A percentile compares a stretch with the other conserved stretches of the same genome.
phyloP scores from a whole-genome alignment of 768 basidiomycete genomes.

The Candolleomyces aberdarensis region DNA sequence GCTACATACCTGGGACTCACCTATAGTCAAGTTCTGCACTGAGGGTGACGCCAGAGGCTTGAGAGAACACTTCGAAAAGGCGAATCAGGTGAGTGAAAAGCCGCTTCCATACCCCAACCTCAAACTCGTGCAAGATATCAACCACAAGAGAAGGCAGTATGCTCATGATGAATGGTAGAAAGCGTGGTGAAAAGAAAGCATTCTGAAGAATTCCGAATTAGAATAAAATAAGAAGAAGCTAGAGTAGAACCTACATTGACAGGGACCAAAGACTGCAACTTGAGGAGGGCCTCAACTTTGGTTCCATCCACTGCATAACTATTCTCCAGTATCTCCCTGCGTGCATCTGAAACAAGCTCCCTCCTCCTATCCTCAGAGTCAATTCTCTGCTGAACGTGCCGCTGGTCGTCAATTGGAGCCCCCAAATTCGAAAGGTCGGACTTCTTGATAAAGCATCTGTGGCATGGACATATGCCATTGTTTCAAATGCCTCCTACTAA shows the following conservation, averaged over 20 bases:
- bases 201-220: conserved; percentile 20
- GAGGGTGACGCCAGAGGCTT: conserved; percentile 7
- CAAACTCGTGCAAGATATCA: conserved; percentile 36
- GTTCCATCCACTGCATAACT: background rate
- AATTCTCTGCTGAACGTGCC: background rate
- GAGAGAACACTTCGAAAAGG: conserved; percentile 17
- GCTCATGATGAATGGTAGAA: conserved; percentile 18
- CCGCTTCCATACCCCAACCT: conserved; percentile 35
- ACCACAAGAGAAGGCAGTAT: conserved; percentile 18
- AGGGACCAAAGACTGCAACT: background rate
- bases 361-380: background rate
- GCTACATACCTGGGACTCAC: conserved; percentile 11
- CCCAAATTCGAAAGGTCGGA: conserved; percentile 20
- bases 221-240: too few relatives aligned
- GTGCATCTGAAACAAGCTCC: background rate
- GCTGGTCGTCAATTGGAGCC: background rate
- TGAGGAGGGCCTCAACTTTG: background rate
- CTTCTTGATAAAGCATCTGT: conserved; percentile 5
- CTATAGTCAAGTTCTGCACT: conserved; percentile 18
- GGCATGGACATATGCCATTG: conserved; percentile 9
- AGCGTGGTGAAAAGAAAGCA: conserved; percentile 16
- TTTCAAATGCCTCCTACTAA: conserved; percentile 10
- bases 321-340: background rate
- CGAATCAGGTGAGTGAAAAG: conserved; percentile 32
- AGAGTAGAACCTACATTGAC: background rate